Percentiles rank a stretch among this genome's conserved stretches.
Conservation (phyloP, 78 protist genomes). For the Pigoraptor vietnamica region DNA sequence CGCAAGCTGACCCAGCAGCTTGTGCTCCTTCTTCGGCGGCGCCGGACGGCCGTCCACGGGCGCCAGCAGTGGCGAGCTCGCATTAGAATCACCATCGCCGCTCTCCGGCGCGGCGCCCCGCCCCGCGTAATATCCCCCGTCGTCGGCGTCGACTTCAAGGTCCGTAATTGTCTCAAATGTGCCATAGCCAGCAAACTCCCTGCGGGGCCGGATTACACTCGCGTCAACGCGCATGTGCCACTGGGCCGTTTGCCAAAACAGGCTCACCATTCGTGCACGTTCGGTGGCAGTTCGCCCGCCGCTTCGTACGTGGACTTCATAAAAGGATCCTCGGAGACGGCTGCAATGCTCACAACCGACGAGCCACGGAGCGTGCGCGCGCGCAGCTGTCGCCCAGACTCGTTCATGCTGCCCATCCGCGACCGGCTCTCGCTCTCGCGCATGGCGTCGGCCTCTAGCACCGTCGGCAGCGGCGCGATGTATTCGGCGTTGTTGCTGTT, state of each 20-base stretch:
- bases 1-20: conserved; percentile 37
- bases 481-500: too few species aligned
- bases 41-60: too few species aligned
- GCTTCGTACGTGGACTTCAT: not conserved
- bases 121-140: too few species aligned
- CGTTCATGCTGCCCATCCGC: not conserved
- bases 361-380: not conserved
- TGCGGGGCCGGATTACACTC: too few species aligned
- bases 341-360: not conserved
- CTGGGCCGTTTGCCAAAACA: too few species aligned
- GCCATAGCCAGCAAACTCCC: not conserved
- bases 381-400: not conserved
- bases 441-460: too few species aligned
- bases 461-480: too few species aligned
- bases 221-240: too few species aligned
- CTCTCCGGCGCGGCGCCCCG: too few species aligned
- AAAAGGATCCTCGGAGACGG: not conserved
- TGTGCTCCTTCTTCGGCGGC: not conserved
- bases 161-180: not conserved
- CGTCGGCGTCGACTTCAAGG: not conserved
- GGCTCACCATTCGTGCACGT: not conserved
- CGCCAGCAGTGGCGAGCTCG: too few species aligned
- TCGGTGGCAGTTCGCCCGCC: not conserved
- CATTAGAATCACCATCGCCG: too few species aligned
- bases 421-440: too few species aligned